A percentile compares a stretch with the other conserved stretches of the same genome.
Conservation (phyloP, 176 grass and related monocot genomes). For the Cymbopogon citratus region DNA sequence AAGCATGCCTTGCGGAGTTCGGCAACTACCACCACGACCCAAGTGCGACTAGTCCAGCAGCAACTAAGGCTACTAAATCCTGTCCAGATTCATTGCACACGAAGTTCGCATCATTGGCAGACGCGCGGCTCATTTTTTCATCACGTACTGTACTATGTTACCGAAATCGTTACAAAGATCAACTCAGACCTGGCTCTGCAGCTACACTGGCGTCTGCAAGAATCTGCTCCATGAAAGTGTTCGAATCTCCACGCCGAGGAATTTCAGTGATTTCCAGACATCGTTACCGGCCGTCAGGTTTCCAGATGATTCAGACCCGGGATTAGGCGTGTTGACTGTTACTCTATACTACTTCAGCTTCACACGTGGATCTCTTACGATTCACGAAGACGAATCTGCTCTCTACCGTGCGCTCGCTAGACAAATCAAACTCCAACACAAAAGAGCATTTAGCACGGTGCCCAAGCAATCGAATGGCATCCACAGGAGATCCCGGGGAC, state of each 20-base stretch:
- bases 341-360: background rate
- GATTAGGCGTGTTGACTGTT: too few relatives aligned
- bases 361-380: background rate
- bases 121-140: background rate
- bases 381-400: too few relatives aligned
- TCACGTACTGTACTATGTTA: background rate
- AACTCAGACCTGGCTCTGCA: too few relatives aligned
- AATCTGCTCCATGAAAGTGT: too few relatives aligned
- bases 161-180: too few relatives aligned
- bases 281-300: too few relatives aligned
- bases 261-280: too few relatives aligned
- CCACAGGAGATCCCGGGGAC: background rate
- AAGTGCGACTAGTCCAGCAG: background rate
- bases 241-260: too few relatives aligned
- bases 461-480: background rate
- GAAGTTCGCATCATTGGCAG: background rate
- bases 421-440: background rate
- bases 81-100: constrained; percentile 14
- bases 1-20: background rate
- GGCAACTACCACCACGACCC: background rate
- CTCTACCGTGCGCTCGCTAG: background rate
- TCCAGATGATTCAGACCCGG: too few relatives aligned
- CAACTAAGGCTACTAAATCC: background rate
- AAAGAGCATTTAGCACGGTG: background rate
- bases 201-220: too few relatives aligned